These are phyloP conservation scores for Ammopiptanthus mongolicus DNA, from an alignment of 306 rosid species.

Conservation along the genomic window DNA sequence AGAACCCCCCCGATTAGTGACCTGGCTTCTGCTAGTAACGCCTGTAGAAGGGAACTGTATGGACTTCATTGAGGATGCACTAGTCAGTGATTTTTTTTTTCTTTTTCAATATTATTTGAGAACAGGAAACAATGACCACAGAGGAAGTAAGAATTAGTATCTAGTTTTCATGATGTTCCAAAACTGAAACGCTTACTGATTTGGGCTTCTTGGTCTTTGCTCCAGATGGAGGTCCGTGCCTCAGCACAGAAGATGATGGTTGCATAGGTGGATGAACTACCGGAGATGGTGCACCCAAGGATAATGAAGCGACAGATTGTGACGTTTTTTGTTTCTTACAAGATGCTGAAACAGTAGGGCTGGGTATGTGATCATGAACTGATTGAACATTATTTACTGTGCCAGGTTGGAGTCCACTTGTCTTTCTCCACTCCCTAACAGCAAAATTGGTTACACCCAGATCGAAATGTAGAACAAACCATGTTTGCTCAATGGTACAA, in stretches of 20 bases:
- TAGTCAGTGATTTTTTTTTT: conserved; percentile 16
- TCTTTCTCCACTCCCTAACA: conserved; percentile 83
- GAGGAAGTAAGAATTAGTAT: neutral
- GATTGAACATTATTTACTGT: conserved; percentile 41
- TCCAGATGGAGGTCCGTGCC: conserved; percentile 58
- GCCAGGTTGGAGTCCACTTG: conserved; percentile 60
- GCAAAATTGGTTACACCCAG: conserved; percentile 20
- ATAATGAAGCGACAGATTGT: conserved; percentile 37
- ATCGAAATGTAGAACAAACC: conserved; percentile 26
- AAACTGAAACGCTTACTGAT: conserved; percentile 37
- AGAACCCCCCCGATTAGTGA: conserved; percentile 44
- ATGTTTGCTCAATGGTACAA: conserved; percentile 12
- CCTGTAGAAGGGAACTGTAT: conserved; percentile 55
- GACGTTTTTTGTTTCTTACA: conserved; percentile 71
- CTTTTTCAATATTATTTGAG: neutral
- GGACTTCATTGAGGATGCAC: conserved; percentile 44
- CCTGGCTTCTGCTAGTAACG: conserved; percentile 39
- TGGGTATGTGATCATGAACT: conserved; percentile 50
- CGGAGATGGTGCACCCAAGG: conserved; percentile 50
- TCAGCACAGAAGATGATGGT: conserved; percentile 52
- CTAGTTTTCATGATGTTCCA: neutral
- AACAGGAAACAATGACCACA: conserved; percentile 18
- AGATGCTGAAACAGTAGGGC: conserved; percentile 70
- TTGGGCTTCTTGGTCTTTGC: conserved; percentile 56
- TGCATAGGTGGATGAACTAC: conserved; percentile 43